Conservation (phyloP, 129 eudicot genomes). For the Lonicera japonica region DNA sequence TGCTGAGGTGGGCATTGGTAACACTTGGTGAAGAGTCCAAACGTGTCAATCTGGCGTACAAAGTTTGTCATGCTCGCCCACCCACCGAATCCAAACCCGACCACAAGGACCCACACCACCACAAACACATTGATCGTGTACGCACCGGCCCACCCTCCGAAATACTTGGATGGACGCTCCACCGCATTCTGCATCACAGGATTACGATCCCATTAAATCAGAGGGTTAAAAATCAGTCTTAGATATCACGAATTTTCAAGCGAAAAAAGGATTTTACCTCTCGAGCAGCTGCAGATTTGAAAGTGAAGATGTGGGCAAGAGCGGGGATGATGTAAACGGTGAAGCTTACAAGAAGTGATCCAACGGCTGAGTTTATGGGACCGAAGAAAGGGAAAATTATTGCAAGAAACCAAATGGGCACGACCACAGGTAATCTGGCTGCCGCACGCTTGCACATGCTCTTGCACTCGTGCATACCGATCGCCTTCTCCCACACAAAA, state of each 20-base stretch:
- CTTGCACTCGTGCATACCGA: constrained; percentile 95
- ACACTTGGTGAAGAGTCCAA: constrained; percentile 84
- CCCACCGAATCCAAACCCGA: constrained; percentile 90
- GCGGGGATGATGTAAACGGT: constrained; percentile 94
- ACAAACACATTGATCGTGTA: constrained; percentile 63
- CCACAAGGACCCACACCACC: constrained; percentile 73
- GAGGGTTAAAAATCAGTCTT: background rate
- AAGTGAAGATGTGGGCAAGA: constrained; percentile 84
- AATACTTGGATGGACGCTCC: constrained; percentile 75
- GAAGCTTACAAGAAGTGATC: constrained; percentile 93
- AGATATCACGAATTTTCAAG: too few relatives aligned
- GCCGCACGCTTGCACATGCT: constrained; percentile 93
- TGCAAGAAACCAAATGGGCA: constrained; percentile 92
- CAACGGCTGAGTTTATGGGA: constrained; percentile 87
- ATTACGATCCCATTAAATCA: background rate
- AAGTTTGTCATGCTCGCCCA: constrained; percentile 89
- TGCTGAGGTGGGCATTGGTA: constrained; percentile 77
- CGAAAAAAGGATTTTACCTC: constrained; percentile 49
- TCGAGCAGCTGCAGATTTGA: constrained; percentile 69
- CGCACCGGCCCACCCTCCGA: constrained; percentile 79
- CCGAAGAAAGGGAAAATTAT: constrained; percentile 89
- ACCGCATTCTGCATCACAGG: constrained; percentile 64
- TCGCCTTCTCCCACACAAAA: constrained; percentile 93
- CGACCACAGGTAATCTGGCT: constrained; percentile 80
- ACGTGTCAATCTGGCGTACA: constrained; percentile 79